phyloP scores from a whole-genome alignment of 2,329 filamentous ascomycete species.

The Aulographum hederae region DNA sequence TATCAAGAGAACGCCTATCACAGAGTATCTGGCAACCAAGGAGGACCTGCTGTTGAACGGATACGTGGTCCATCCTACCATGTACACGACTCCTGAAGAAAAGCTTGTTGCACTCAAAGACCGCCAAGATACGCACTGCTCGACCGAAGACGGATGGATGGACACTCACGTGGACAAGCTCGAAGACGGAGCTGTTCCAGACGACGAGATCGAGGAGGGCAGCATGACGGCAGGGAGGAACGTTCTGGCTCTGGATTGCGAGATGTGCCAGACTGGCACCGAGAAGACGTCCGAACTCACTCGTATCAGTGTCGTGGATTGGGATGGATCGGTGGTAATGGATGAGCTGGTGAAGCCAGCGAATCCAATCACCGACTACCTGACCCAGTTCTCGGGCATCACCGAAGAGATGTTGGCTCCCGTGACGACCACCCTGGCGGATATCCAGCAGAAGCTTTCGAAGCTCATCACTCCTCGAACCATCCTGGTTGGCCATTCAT shows the following conservation, averaged over 20 bases:
- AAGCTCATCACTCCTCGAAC: constrained; percentile 52
- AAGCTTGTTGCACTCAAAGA: constrained; percentile 32
- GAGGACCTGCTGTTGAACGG: constrained; percentile 69
- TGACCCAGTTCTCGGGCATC: constrained; percentile 85
- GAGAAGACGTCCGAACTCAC: constrained; percentile 61
- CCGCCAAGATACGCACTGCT: constrained; percentile 31
- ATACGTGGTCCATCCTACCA: constrained; percentile 66
- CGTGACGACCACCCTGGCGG: constrained; percentile 64
- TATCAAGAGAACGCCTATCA: constrained; percentile 64
- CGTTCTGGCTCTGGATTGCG: constrained; percentile 75
- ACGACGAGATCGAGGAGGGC: constrained; percentile 55
- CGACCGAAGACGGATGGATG: constrained; percentile 54
- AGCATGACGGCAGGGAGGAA: constrained; percentile 69
- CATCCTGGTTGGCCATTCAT: constrained; percentile 62
- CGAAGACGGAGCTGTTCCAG: constrained; percentile 49
- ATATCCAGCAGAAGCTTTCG: constrained; percentile 66
- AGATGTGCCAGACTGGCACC: constrained; percentile 85
- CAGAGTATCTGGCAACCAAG: constrained; percentile 52
- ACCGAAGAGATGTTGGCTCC: constrained; percentile 67
- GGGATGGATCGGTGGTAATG: constrained; percentile 65
- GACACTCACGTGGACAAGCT: constrained; percentile 52
- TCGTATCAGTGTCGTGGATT: constrained; percentile 69
- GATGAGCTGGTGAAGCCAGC: constrained; percentile 87
- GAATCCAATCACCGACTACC: constrained; percentile 77
- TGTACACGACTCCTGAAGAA: constrained; percentile 40